phyloP scores from a whole-genome alignment of 2,329 filamentous ascomycete species.

The Sordariomycetes sp. region DNA sequence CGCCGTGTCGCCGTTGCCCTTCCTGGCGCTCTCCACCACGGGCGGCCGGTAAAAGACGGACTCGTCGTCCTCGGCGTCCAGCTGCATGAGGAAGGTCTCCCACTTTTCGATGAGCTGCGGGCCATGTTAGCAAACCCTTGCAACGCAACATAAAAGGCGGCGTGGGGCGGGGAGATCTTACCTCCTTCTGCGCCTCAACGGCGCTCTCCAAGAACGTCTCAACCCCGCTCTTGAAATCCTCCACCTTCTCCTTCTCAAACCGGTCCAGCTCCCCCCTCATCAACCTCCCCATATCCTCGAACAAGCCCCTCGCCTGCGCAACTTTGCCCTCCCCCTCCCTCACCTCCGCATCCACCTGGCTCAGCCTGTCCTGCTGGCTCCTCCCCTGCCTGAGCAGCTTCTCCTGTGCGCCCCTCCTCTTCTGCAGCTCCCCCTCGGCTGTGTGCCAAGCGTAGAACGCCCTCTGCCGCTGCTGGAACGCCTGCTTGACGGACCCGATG shows the following conservation, averaged over 20 bases:
- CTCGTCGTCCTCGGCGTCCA: conserved; percentile 87
- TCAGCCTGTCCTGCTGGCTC: conserved; percentile 89
- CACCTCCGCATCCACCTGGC: conserved; percentile 86
- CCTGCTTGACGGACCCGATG: conserved; percentile 89
- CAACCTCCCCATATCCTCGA: conserved; percentile 93
- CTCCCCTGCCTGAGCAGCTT: conserved; percentile 92
- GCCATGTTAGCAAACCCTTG: background rate
- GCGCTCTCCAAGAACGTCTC: conserved; percentile 96
- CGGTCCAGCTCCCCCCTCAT: conserved; percentile 87
- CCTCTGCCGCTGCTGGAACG: conserved; percentile 87
- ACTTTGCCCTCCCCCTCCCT: conserved; percentile 90
- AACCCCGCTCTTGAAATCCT: conserved; percentile 96
- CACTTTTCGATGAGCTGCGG: conserved; percentile 68
- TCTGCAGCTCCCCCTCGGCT: conserved; percentile 81
- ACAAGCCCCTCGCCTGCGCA: conserved; percentile 78
- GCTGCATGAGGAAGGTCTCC: conserved; percentile 95
- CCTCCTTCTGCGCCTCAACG: conserved; percentile 97
- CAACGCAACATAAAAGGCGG: background rate
- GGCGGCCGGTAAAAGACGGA: conserved; percentile 55
- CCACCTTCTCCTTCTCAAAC: conserved; percentile 95
- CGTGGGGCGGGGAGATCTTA: conserved; percentile 20
- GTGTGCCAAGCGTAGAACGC: conserved; percentile 90
- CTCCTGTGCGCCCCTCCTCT: conserved; percentile 81
- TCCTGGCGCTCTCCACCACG: conserved; percentile 38
- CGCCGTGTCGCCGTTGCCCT: conserved; percentile 44